A percentile compares a stretch with the other conserved stretches of the same genome.
These are phyloP conservation scores for Paralagenidium karlingii DNA, from an alignment of 352 stramenopile species.

Conservation along the genomic window DNA sequence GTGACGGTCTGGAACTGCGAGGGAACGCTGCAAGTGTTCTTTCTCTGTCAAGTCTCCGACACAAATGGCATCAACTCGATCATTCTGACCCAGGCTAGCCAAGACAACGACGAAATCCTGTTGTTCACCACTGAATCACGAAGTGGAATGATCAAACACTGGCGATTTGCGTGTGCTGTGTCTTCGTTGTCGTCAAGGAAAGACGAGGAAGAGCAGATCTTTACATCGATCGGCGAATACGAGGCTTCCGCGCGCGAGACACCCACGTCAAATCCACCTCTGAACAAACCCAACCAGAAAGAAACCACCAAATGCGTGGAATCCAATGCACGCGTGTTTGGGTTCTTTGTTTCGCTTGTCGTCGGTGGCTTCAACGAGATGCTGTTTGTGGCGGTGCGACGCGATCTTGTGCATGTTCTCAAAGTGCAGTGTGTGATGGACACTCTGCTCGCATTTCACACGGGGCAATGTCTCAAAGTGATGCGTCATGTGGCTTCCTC, in stretches of 20 bases:
- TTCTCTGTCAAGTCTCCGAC: neutral
- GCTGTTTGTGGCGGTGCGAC: slow-evolving; percentile 29
- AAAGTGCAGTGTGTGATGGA: slow-evolving; percentile 40
- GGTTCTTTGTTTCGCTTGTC: slow-evolving; percentile 38
- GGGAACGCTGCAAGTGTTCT: neutral
- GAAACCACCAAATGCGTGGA: too few relatives aligned
- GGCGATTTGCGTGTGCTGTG: slow-evolving; percentile 3
- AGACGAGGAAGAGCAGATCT: too few relatives aligned
- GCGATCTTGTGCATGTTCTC: slow-evolving; percentile 48
- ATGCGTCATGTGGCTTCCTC: too few relatives aligned
- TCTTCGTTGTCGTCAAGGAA: neutral
- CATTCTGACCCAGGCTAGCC: neutral
- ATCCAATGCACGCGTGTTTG: too few relatives aligned
- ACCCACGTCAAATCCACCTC: too few relatives aligned
- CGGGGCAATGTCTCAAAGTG: too few relatives aligned
- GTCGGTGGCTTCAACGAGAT: slow-evolving; percentile 34
- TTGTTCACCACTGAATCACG: slow-evolving; percentile 10
- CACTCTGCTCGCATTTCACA: too few relatives aligned
- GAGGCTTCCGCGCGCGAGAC: too few relatives aligned
- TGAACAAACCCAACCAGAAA: neutral
- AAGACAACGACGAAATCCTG: slow-evolving; percentile 1
- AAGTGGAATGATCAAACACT: slow-evolving; percentile 4
- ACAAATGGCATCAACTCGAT: slow-evolving; percentile 5
- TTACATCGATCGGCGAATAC: too few relatives aligned
- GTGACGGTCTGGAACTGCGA: slow-evolving; percentile 52